These are phyloP conservation scores for Agaricus blazei DNA, from an alignment of 768 basidiomycete genomes.

Conservation along the genomic window DNA sequence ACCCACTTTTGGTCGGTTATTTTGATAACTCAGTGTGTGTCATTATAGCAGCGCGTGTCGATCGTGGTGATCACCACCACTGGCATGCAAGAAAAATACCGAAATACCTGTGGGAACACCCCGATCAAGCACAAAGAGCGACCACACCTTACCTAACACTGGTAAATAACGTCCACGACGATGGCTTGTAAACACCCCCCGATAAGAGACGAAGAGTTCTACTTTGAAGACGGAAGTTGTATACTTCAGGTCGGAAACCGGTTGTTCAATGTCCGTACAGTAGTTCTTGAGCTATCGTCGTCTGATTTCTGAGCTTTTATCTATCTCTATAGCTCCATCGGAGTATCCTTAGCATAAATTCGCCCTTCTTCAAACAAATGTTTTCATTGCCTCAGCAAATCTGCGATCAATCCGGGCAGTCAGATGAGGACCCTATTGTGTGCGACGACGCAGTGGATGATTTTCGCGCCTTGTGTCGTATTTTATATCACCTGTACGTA, in stretches of 20 bases:
- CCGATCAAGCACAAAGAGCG: no score
- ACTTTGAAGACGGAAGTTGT: neutral
- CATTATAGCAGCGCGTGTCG: conserved; percentile 24
- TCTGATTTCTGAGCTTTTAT: neutral
- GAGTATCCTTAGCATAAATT: neutral
- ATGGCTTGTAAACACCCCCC: neutral
- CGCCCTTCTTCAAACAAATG: neutral
- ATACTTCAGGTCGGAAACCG: neutral
- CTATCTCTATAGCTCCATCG: neutral
- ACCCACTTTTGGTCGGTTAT: conserved; percentile 57
- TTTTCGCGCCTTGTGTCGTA: neutral
- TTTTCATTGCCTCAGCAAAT: neutral
- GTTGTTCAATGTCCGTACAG: neutral
- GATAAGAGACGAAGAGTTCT: neutral
- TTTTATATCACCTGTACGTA: neutral
- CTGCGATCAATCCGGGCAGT: neutral
- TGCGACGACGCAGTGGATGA: neutral
- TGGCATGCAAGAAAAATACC: no score
- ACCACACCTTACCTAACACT: no score
- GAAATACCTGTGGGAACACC: neutral
- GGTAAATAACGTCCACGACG: neutral
- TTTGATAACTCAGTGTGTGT: conserved; percentile 28
- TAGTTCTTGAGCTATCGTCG: neutral
- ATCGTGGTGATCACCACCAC: neutral
- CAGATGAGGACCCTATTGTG: neutral